Evolutionary conservation across 345 rosid genomes (phyloP).

Genomic region (Salix dunnii): DNA sequence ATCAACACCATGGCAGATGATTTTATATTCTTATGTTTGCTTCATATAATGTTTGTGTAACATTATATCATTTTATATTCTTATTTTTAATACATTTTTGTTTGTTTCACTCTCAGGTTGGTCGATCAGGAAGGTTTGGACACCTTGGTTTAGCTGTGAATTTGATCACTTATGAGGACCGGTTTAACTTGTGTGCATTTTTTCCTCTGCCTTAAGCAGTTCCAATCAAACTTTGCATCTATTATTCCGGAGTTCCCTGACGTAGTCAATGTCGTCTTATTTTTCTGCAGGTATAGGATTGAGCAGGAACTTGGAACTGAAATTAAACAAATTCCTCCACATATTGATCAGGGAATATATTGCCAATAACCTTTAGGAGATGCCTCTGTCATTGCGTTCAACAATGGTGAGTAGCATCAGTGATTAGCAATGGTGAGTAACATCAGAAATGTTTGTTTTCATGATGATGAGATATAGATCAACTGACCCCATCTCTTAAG

Average conservation of each 20-base stretch:
- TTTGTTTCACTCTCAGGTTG: conserved; percentile 52
- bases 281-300: conserved; percentile 82
- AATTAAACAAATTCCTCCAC: conserved; percentile 97
- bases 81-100: not conserved
- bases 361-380: conserved; percentile 55
- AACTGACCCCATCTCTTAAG: no score
- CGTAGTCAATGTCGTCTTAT: not conserved
- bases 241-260: not conserved
- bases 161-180: conserved; percentile 97
- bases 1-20: not conserved
- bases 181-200: conserved; percentile 78
- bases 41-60: not conserved
- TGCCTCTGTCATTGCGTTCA: conserved; percentile 6
- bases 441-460: not conserved
- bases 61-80: not conserved
- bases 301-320: conserved; percentile 99
- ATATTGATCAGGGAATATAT: conserved; percentile 88
- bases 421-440: conserved; percentile 44
- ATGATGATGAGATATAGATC: not conserved
- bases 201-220: not conserved
- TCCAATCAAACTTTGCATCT: not conserved
- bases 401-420: conserved; percentile 24
- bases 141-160: conserved; percentile 99
- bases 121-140: conserved; percentile 98
- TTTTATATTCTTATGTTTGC: not conserved